Evolutionary conservation across 305 asterid genomes (phyloP).

Genomic region (Fraxinus sp.): DNA sequence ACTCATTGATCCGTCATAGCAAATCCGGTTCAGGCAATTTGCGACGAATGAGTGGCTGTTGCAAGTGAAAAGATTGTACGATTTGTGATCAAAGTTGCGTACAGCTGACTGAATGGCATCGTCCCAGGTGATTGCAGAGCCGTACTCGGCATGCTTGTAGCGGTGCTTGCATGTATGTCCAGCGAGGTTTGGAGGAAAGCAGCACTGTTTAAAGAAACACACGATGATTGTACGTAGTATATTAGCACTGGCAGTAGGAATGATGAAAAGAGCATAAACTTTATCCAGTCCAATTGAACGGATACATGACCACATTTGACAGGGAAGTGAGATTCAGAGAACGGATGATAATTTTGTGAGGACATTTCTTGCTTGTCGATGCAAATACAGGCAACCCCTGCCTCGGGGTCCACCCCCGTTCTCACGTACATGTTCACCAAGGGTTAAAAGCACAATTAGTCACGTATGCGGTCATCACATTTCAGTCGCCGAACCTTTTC

Average conservation of each 20-base stretch:
- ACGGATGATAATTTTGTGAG: background rate
- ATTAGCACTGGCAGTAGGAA: background rate
- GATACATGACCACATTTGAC: background rate
- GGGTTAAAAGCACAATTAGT: background rate
- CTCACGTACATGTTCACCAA: background rate
- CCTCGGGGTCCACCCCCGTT: background rate
- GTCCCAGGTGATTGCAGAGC: conserved; percentile 82
- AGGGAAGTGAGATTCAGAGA: background rate
- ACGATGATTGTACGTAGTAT: background rate
- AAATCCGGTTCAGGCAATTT: conserved; percentile 61
- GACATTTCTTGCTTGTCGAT: background rate
- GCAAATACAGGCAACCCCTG: background rate
- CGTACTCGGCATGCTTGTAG: conserved; percentile 61
- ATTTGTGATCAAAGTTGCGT: conserved; percentile 62
- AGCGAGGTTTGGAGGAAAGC: conserved; percentile 66
- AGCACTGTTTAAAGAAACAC: conserved; percentile 50
- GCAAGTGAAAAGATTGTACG: conserved; percentile 87
- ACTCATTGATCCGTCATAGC: conserved; percentile 65
- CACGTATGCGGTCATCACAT: background rate
- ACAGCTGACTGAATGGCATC: conserved; percentile 60
- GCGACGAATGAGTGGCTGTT: conserved; percentile 87
- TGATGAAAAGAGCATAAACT: background rate
- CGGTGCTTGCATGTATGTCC: conserved; percentile 73
- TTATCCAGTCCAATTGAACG: background rate
- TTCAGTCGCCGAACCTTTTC: background rate